A percentile compares a stretch with the other conserved stretches of the same genome.
Conservation (phyloP, 108 stramenopile genomes). For the Nitzschia putrida region DNA sequence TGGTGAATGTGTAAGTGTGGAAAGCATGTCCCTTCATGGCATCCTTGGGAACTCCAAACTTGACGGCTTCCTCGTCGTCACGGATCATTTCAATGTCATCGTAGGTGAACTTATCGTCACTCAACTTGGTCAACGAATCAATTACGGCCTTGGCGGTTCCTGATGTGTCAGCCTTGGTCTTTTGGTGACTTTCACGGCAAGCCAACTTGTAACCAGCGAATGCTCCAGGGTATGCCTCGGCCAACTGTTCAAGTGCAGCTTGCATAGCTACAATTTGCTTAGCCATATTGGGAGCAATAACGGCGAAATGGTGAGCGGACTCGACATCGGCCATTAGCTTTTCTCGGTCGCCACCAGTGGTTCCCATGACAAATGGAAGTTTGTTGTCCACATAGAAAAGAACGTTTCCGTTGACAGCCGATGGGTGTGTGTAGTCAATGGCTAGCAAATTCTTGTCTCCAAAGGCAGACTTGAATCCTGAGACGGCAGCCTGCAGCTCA, state of each 20-base stretch:
- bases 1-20: conserved; percentile 95
- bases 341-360: conserved; percentile 92
- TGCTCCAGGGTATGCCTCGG: conserved; percentile 85
- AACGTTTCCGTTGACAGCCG: conserved; percentile 94
- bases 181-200: conserved; percentile 94
- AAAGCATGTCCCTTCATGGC: conserved; percentile 95
- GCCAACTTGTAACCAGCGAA: conserved; percentile 93
- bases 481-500: conserved; percentile 56
- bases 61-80: conserved; percentile 77
- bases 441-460: conserved; percentile 75
- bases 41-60: conserved; percentile 93
- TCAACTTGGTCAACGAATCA: conserved; percentile 60
- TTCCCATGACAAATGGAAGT: conserved; percentile 95
- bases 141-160: conserved; percentile 98
- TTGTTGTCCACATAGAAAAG: conserved; percentile 80
- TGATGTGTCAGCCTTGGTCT: conserved; percentile 95
- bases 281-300: conserved; percentile 99
- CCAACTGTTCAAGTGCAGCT: conserved; percentile 89
- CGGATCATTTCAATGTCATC: conserved; percentile 92
- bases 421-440: conserved; percentile 97
- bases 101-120: conserved; percentile 67
- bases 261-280: conserved; percentile 99
- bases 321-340: conserved; percentile 76
- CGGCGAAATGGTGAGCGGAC: conserved; percentile 74
- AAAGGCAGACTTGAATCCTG: conserved; percentile 54